A percentile compares a stretch with the other conserved stretches of the same genome.
Conservation (phyloP, 805 yeast species). For the Lipomyces yamadae region DNA sequence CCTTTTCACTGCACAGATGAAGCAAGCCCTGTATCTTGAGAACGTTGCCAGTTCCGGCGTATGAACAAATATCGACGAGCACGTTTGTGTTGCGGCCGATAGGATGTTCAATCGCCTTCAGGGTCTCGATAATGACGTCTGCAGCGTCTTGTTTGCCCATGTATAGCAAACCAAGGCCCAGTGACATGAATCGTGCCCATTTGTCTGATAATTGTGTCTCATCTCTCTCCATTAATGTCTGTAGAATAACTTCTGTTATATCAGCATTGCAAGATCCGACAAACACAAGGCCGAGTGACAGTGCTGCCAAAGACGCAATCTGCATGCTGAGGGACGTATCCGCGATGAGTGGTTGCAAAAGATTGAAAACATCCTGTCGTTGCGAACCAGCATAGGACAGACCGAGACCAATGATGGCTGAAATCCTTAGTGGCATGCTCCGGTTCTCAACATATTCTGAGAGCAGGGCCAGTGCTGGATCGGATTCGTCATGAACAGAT, state of each 20-base stretch:
- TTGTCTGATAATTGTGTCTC: slow-evolving; percentile 75
- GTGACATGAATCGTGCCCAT: slow-evolving; percentile 87
- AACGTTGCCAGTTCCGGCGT: slow-evolving; percentile 97
- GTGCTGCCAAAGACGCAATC: slow-evolving; percentile 80
- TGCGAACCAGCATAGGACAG: slow-evolving; percentile 94
- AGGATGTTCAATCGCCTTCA: slow-evolving; percentile 94
- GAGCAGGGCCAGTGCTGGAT: slow-evolving; percentile 83
- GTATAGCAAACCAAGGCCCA: slow-evolving; percentile 88
- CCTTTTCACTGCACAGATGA: slow-evolving; percentile 65
- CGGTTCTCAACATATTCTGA: slow-evolving; percentile 75
- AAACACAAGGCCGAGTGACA: slow-evolving; percentile 90
- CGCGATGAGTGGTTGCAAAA: slow-evolving; percentile 80
- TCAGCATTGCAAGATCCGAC: slow-evolving; percentile 97
- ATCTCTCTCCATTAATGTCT: slow-evolving; percentile 85
- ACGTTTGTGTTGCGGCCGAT: slow-evolving; percentile 87
- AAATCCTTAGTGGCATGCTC: slow-evolving; percentile 66
- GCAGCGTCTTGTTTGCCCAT: slow-evolving; percentile 93
- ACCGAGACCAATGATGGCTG: slow-evolving; percentile 91
- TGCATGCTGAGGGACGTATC: slow-evolving; percentile 78
- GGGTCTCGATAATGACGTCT: slow-evolving; percentile 85
- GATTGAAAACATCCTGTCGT: slow-evolving; percentile 77
- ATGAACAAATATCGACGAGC: slow-evolving; percentile 88
- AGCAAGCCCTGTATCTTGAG: slow-evolving; percentile 88
- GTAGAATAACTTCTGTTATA: slow-evolving; percentile 87
- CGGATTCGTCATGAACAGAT: slow-evolving; percentile 95